Evolutionary conservation across 1,139 yeast genomes (phyloP).

Genomic region (Yamadazyma mexicana): DNA sequence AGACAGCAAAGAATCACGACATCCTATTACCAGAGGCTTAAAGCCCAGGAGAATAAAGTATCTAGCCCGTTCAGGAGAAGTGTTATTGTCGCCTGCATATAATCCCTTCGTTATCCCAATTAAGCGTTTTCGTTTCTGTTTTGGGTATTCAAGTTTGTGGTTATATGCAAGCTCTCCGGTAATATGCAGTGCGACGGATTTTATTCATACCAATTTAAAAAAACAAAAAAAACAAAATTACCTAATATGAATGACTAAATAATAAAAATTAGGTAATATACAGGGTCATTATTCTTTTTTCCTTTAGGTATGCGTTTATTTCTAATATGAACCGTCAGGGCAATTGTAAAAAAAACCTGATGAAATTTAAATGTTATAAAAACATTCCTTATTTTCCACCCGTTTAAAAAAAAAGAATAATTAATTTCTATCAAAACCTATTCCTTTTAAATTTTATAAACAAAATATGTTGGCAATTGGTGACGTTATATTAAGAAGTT

Average conservation of each 20-base stretch:
- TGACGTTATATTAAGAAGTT: conserved; percentile 70
- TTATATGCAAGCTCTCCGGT: not conserved
- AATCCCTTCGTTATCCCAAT: too few relatives aligned
- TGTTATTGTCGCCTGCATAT: too few relatives aligned
- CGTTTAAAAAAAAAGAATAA: not conserved
- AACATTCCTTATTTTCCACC: conserved; percentile 4
- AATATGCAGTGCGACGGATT: not conserved
- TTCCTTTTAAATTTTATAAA: too few relatives aligned
- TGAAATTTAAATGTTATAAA: conserved; percentile 5
- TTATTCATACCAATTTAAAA: not conserved
- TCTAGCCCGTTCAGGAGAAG: too few relatives aligned
- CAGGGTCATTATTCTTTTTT: conserved; percentile 1
- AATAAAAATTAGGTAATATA: conserved; percentile 1
- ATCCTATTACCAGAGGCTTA: too few relatives aligned
- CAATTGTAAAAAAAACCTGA: conserved; percentile 3
- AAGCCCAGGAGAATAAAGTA: too few relatives aligned
- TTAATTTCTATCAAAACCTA: not conserved
- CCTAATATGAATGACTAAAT: conserved; percentile 2
- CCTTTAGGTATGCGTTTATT: not conserved
- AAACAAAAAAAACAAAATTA: not conserved
- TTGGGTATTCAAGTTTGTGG: too few relatives aligned
- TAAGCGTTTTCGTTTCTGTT: too few relatives aligned
- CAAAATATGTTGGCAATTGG: conserved; percentile 65
- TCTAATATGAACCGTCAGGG: conserved; percentile 6
- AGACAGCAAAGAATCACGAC: too few relatives aligned